Base-by-base conservation (phyloP, 83 land plant genomes). In the Picea abies region DNA sequence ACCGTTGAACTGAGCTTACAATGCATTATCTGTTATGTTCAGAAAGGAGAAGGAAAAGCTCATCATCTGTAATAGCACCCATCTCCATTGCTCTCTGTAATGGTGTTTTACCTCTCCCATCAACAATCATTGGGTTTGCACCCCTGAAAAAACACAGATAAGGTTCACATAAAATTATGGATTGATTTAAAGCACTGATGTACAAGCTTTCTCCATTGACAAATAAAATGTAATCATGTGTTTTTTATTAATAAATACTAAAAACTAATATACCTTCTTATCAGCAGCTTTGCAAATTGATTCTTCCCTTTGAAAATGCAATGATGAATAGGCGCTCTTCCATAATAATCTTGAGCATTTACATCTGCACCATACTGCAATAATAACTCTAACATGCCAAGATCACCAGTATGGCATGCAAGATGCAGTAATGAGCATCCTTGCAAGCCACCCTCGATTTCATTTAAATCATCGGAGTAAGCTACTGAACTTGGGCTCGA, bases 311-410 rank as follows among this genome's bases (percentile, higher is more conserved):
- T 67, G 47, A 86, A 78, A 39, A 98, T 86, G 80, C 99, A 96
- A 67, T 90, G 95, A 71, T 96, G 99, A 26, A 98, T 88, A 81
- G 98, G 94, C 63, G 99, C 92, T 80, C 97, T 89, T 32, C 99
- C 99, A 83, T 88, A 86, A 61, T 73, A 83, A 82, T 98, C 99
- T 2, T 85, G 81, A 83, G 76, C 29, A 85, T 96, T 94, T 77
- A 94, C 91, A 44, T 94, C 90, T n/a, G 95, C 97, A 70, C 99
- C 96, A 86, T 92, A 92, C 81, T 98, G 99, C 63, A 98, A 82
- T 63, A 98, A 73, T 68, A 98, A 83, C 82, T 98, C 99, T 37
- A 96, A 15, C 95, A 94, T 92, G 58, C 88, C 88, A 22, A 85
- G 84, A 75, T 94, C 90, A 22, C 96, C 95, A 70, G 76, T 78